A percentile compares a stretch with the other conserved stretches of the same genome.
phyloP scores from a whole-genome alignment of 1,284 basidiomycete genomes.

The Sporisorium reilianum region DNA sequence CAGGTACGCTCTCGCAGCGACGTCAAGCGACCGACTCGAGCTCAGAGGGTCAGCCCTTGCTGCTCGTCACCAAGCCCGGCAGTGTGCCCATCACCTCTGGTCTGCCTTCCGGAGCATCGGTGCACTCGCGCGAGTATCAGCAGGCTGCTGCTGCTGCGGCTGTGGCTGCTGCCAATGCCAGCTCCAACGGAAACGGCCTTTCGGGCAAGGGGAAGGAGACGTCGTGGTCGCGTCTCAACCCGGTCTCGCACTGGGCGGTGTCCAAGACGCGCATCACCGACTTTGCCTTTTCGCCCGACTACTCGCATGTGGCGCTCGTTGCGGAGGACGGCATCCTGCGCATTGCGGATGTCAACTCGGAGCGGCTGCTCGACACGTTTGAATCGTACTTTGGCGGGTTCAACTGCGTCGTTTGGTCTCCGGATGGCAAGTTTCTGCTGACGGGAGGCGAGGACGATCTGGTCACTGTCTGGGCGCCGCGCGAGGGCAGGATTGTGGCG shows the following conservation, averaged over 20 bases:
- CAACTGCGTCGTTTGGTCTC: conserved; percentile 91
- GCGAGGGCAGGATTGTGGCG: conserved; percentile 78
- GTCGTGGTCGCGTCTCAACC: conserved; percentile 53
- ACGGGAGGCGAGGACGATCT: conserved; percentile 93
- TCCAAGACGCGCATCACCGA: conserved; percentile 52
- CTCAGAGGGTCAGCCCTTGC: conserved; percentile 25
- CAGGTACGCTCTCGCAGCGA: conserved; percentile 36
- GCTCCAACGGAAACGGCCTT: conserved; percentile 33
- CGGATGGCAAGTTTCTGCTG: conserved; percentile 90
- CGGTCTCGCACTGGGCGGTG: conserved; percentile 61
- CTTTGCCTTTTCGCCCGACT: conserved; percentile 63
- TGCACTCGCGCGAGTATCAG: conserved; percentile 40
- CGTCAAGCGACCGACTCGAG: conserved; percentile 12
- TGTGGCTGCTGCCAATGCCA: conserved; percentile 31
- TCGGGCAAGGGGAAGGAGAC: conserved; percentile 54
- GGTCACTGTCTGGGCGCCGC: conserved; percentile 74
- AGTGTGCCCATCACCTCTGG: conserved; percentile 43
- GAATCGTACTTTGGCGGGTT: conserved; percentile 71
- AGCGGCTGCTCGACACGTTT: conserved; percentile 55
- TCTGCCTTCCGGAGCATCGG: conserved; percentile 20
- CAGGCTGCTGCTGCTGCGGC: conserved; percentile 40
- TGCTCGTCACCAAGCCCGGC: conserved; percentile 50
- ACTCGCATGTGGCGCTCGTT: conserved; percentile 54
- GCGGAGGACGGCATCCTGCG: conserved; percentile 61
- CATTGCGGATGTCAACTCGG: conserved; percentile 58